Percentiles rank a stretch among this genome's conserved stretches.
Conservation (phyloP, 305 asterid species). For the Solanum hybrid region DNA sequence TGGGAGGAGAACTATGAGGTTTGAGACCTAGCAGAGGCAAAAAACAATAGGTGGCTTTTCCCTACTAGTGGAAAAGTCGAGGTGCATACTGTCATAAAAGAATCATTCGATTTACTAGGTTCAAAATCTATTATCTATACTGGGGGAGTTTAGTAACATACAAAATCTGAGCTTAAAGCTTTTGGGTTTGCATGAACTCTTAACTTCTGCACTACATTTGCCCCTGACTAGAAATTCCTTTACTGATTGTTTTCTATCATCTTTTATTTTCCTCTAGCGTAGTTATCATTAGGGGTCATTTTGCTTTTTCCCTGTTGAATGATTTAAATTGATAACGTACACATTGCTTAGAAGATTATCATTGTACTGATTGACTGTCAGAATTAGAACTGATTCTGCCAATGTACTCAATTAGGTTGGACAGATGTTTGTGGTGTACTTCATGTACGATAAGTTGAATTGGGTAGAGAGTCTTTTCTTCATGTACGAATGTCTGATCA, state of each 20-base stretch:
- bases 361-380: neutral
- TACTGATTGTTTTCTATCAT: neutral
- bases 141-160: neutral
- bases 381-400: neutral
- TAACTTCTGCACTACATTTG: neutral
- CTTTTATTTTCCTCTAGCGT: neutral
- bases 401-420: neutral
- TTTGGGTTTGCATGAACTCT: neutral
- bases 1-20: neutral
- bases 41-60: neutral
- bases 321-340: neutral
- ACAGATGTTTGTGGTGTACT: neutral
- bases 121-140: neutral
- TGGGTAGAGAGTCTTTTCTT: neutral
- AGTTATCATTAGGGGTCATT: neutral
- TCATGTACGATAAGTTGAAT: neutral
- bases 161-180: neutral
- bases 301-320: neutral
- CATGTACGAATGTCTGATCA: neutral
- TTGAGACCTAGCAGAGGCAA: neutral
- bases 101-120: neutral
- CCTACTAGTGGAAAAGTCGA: neutral
- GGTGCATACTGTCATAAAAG: neutral
- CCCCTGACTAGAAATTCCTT: neutral
- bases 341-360: neutral